Evolutionary conservation across 805 yeast genomes (phyloP).

Genomic region (Candida hispaniensis): DNA sequence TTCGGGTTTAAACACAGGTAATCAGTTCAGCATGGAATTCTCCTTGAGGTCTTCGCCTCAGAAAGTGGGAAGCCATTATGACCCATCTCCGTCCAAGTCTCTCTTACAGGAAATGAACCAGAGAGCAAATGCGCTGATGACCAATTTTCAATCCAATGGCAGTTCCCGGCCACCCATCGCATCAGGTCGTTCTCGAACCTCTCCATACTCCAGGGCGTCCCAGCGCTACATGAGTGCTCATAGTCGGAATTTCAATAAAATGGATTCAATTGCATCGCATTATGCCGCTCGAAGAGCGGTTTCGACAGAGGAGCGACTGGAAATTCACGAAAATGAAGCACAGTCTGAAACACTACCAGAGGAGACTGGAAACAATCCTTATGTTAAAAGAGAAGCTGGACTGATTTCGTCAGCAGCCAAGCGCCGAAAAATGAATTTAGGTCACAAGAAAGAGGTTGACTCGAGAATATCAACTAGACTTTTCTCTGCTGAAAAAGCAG

Average conservation of each 20-base stretch:
- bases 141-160: too few species aligned
- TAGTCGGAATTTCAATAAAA: conserved; percentile 8
- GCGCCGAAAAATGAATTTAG: conserved; percentile 14
- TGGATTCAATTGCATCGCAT: conserved; percentile 11
- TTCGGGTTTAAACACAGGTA: too few species aligned
- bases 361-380: too few species aligned
- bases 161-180: too few species aligned
- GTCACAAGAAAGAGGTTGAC: too few species aligned
- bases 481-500: too few species aligned
- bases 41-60: too few species aligned
- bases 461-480: too few species aligned
- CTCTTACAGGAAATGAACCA: conserved; percentile 11
- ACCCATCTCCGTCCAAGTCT: conserved; percentile 11
- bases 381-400: conserved; percentile 4
- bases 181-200: too few species aligned
- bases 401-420: conserved; percentile 11
- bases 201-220: neutral
- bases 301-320: conserved; percentile 2
- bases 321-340: conserved; percentile 4
- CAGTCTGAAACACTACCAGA: conserved; percentile 1
- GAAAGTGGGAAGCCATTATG: too few species aligned
- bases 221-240: conserved; percentile 5
- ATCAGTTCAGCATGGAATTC: too few species aligned
- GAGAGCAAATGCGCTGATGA: conserved; percentile 1
- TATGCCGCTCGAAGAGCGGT: conserved; percentile 11